These are phyloP conservation scores for Tricholomella constricta DNA, from an alignment of 768 basidiomycete species.

Conservation along the genomic window DNA sequence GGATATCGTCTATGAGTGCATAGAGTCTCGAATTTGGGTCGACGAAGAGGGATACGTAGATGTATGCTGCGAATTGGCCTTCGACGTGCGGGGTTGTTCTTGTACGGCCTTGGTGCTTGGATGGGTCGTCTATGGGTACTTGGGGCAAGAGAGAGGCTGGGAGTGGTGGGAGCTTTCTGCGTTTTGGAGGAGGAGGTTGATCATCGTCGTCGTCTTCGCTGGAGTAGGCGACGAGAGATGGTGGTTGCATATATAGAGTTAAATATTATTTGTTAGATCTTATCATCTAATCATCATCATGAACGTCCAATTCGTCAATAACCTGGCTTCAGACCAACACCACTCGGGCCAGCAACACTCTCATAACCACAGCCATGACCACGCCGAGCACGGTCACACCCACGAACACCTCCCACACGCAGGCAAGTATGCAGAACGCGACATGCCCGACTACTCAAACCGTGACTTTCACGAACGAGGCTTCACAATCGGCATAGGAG, in stretches of 20 bases:
- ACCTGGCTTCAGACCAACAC: slow-evolving; percentile 27
- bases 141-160: slow-evolving; percentile 47
- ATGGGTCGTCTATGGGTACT: slow-evolving; percentile 69
- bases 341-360: slow-evolving; percentile 32
- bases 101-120: slow-evolving; percentile 81
- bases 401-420: slow-evolving; percentile 65
- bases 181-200: slow-evolving; percentile 7
- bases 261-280: neutral
- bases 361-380: slow-evolving; percentile 65
- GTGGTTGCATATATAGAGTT: no score
- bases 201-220: no score
- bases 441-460: slow-evolving; percentile 82
- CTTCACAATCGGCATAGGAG: slow-evolving; percentile 98
- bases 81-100: slow-evolving; percentile 79
- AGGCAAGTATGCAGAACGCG: slow-evolving; percentile 93
- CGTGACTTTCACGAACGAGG: slow-evolving; percentile 91
- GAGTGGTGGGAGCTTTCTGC: slow-evolving; percentile 66
- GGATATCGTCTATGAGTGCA: slow-evolving; percentile 45
- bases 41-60: slow-evolving; percentile 68
- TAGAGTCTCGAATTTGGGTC: slow-evolving; percentile 44
- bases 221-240: neutral
- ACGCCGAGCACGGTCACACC: slow-evolving; percentile 89
- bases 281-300: slow-evolving; percentile 28
- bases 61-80: slow-evolving; percentile 81
- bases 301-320: slow-evolving; percentile 81